phyloP scores from a whole-genome alignment of 192 early-diverging fungal genomes.

The Backusella sp. region DNA sequence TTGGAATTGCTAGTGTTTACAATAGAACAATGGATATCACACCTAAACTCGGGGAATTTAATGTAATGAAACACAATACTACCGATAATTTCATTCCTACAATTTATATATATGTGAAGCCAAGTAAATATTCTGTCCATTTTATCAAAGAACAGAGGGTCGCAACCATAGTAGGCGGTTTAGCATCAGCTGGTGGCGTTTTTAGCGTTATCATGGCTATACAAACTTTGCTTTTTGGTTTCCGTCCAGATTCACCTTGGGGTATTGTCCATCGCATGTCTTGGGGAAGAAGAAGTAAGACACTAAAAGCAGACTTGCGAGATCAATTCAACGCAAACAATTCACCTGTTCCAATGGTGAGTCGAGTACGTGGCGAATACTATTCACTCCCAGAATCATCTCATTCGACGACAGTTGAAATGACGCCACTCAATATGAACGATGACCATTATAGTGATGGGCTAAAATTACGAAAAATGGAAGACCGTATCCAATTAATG shows the following conservation, averaged over 20 bases:
- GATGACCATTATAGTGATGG: neutral
- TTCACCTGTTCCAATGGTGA: slow-evolving; percentile 11
- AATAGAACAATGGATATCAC: slow-evolving; percentile 2
- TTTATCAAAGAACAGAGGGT: neutral
- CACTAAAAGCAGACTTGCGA: neutral
- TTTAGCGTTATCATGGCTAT: slow-evolving; percentile 8
- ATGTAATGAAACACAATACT: neutral
- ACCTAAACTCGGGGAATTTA: neutral
- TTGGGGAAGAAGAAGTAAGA: slow-evolving; percentile 3
- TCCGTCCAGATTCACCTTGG: slow-evolving; percentile 19
- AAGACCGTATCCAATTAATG: slow-evolving; percentile 12
- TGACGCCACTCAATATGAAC: neutral
- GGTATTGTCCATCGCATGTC: slow-evolving; percentile 18
- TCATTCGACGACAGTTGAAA: neutral
- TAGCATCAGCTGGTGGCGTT: slow-evolving; percentile 16
- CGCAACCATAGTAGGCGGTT: neutral
- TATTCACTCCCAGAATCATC: neutral
- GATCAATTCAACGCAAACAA: neutral
- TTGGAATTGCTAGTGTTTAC: slow-evolving; percentile 1
- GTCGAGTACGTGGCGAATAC: neutral
- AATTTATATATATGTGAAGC: neutral
- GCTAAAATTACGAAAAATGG: neutral
- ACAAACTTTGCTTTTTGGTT: slow-evolving; percentile 15
- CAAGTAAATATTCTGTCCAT: neutral
- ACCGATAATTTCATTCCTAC: neutral